Base-by-base conservation (phyloP, 2,329 filamentous ascomycete genomes). In the Elsinoe perseae region DNA sequence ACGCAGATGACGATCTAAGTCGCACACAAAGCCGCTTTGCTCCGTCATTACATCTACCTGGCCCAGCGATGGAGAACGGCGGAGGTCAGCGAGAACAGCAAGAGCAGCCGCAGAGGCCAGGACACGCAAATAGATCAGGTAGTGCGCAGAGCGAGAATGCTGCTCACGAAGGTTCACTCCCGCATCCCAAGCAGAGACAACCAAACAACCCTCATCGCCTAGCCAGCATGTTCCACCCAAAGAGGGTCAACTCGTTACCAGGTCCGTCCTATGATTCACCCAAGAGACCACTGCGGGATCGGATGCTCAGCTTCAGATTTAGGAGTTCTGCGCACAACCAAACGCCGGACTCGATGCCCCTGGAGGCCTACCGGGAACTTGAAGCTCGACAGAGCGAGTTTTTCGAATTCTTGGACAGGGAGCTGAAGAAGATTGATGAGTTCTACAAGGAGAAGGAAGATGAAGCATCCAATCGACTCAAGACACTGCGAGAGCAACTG, bases 391-490 rank as follows among this genome's bases (percentile, higher is more conserved):
- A 95, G 69, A 80, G 79, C n/a, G 88, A 95, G 12, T 97, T 98
- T 67, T 92, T 91, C 69, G 72, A 77, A 0, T 98, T 93, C 65
- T 75, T 98, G 54, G 89, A 96, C 63, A 75, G 75, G 8, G 87
- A 98, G 71, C 75, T 98, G 12, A 78, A 84, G n/a, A 98, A 97
- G 72, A 89, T 98, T 9, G 91, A 98, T 67, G 73, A 76, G 0
- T 98, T 98, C 66, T 97, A 97, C 74, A 84, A 82, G 63, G 74
- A 82, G 62, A 96, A 96, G 67, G 93, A 98, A 67, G 80, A 87
- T 25, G 89, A 96, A 67, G 89, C 92, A 0, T 86, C 83, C 0
- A 75, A 84, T 56, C 82, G 91, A 1, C 74, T 96, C 21, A 73
- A 76, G 0, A 69, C 86, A 3, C 76, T 98, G 46, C 82, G 87